Evolutionary conservation across 352 stramenopile genomes (phyloP).

Genomic region (Globisporangium splendens): DNA sequence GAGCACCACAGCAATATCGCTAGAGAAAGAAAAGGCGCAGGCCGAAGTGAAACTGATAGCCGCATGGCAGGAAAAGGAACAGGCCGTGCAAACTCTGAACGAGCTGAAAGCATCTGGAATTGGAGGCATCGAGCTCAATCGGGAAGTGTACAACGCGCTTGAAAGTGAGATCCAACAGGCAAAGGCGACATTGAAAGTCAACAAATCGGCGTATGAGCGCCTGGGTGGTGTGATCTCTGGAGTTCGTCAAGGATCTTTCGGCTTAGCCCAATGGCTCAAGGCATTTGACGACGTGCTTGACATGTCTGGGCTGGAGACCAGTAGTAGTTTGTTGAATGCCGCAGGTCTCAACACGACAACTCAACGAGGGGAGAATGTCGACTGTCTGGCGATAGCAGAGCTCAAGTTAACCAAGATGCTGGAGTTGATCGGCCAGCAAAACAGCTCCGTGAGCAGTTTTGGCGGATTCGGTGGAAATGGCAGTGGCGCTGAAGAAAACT

Average conservation of each 20-base stretch:
- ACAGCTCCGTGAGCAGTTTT: constrained; percentile 53
- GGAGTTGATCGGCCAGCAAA: constrained; percentile 74
- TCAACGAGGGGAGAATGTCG: constrained; percentile 40
- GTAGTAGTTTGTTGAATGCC: neutral
- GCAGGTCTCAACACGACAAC: neutral
- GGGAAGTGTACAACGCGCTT: constrained; percentile 77
- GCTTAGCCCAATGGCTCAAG: constrained; percentile 57
- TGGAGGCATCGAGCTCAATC: constrained; percentile 71
- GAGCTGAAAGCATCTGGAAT: constrained; percentile 80
- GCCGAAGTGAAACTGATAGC: constrained; percentile 49
- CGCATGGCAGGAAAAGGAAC: constrained; percentile 62
- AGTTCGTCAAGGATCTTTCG: constrained; percentile 71
- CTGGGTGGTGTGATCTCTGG: constrained; percentile 72
- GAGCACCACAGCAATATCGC: constrained; percentile 43
- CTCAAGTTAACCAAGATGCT: constrained; percentile 79
- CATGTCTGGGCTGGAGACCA: constrained; percentile 3
- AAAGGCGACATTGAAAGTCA: constrained; percentile 68
- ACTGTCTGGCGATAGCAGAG: constrained; percentile 54
- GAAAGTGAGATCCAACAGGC: constrained; percentile 75
- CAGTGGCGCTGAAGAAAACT: constrained; percentile 24
- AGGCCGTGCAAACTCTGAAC: constrained; percentile 53
- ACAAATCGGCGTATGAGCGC: constrained; percentile 72
- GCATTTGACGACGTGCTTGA: constrained; percentile 74
- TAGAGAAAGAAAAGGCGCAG: constrained; percentile 74
- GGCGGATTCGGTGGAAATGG: constrained; percentile 32